Evolutionary conservation across 192 early-diverging fungal genomes (phyloP), one percentile per base, ranked within the genome.

Genomic region (Linnemannia hyalina): DNA sequence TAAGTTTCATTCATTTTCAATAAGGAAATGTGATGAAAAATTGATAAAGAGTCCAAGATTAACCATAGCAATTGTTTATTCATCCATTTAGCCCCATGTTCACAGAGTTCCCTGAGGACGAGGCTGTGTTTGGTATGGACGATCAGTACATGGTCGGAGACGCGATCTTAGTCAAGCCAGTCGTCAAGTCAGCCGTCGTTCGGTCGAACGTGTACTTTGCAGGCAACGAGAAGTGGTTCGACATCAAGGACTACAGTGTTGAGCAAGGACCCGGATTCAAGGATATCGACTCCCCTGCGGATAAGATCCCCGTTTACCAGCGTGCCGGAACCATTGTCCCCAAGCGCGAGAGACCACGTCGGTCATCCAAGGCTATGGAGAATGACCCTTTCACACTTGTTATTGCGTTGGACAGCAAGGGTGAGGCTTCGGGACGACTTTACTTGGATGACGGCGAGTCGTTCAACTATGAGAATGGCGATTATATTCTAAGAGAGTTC

Each of bases 371-470:
- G 35, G 92, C 96, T 5, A 97, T 96, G 95, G 83, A 88, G 40
- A 90, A 91, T 55, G 99, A 99, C 82, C 99, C 99, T 0, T 96
- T 97, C 81, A 99, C 98, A 15, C 88, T 99, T 20, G 83, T 97
- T 38, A 92, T 99, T 54, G 96, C 95, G 10, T 70, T 98, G 44
- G 92, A 95, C 79, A 89, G 83, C 18, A 74, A 90, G 86, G 94
- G 93, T 13, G 85, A 92, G 29, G 97, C 98, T 9, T 71, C 78
- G 5, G 99, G 98, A 35, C 73, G 74, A n/a, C 80, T 99, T 26
- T 99, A 99, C 80, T 81, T 96, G 65, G 99, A 99, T 88, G 99
- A 99, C 80, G 99, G 97, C 15, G 91, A 95, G 69, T 90, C 93
- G 2, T 99, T 93, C 81, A 92, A 89, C 46, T 95, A 93, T 78